phyloP scores from a whole-genome alignment of 331 rosid species.

The Malus hybrid region DNA sequence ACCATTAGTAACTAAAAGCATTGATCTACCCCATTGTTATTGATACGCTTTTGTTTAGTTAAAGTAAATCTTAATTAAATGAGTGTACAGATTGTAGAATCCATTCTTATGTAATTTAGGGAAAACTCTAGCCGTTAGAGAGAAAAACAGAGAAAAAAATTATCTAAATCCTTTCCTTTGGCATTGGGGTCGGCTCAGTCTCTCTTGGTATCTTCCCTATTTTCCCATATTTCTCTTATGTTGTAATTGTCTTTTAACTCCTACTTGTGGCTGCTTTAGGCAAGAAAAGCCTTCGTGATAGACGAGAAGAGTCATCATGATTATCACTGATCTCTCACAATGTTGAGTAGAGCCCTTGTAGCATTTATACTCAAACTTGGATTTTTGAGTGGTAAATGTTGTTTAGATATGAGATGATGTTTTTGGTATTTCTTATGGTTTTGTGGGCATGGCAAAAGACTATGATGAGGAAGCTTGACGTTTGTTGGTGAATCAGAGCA shows the following conservation, averaged over 20 bases:
- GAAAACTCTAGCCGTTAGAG: background rate
- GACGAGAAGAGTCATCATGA: background rate
- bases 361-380: background rate
- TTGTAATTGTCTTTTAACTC: background rate
- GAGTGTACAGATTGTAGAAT: background rate
- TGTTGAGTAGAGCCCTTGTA: background rate
- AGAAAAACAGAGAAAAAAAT: background rate
- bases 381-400: background rate
- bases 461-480: background rate
- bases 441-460: background rate
- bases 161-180: background rate
- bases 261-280: background rate
- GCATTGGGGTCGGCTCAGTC: background rate
- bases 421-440: background rate
- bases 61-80: background rate
- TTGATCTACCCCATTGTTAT: background rate
- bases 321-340: background rate
- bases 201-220: background rate
- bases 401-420: background rate
- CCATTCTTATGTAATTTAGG: background rate
- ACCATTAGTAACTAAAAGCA: background rate
- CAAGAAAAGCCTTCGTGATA: no score
- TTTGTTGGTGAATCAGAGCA: background rate
- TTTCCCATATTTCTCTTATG: background rate
- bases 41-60: background rate